These are phyloP conservation scores for Mychonastes homosphaera DNA, from an alignment of 139 green algal genomes.

Conservation along the genomic window DNA sequence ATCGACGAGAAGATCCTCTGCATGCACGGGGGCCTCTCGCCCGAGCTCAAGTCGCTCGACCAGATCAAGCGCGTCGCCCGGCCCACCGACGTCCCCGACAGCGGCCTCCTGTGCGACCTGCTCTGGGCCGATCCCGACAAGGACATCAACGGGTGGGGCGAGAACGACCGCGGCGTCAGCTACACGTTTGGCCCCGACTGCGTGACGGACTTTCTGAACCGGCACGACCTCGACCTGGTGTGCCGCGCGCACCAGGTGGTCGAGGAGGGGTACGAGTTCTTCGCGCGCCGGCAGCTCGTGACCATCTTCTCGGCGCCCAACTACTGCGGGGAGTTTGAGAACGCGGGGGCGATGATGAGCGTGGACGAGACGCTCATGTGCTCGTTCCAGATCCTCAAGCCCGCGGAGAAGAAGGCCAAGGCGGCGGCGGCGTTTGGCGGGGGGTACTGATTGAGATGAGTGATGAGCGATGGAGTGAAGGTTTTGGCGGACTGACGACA, in stretches of 20 bases:
- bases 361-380: slow-evolving; percentile 99
- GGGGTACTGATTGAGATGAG: slow-evolving; percentile 9
- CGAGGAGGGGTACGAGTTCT: slow-evolving; percentile 99
- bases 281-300: slow-evolving; percentile 95
- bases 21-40: slow-evolving; percentile 98
- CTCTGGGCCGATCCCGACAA: slow-evolving; percentile 99
- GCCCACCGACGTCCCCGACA: slow-evolving; percentile 95
- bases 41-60: slow-evolving; percentile 94
- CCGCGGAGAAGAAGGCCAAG: slow-evolving; percentile 89
- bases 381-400: slow-evolving; percentile 98
- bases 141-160: slow-evolving; percentile 91
- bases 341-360: slow-evolving; percentile 98
- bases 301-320: slow-evolving; percentile 99
- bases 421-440: slow-evolving; percentile 12
- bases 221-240: slow-evolving; percentile 95
- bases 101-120: slow-evolving; percentile 96
- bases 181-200: slow-evolving; percentile 97
- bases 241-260: slow-evolving; percentile 97
- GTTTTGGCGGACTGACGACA: too few relatives aligned
- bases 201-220: slow-evolving; percentile 91
- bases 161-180: slow-evolving; percentile 97
- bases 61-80: slow-evolving; percentile 95
- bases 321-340: slow-evolving; percentile 99
- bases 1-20: slow-evolving; percentile 99
- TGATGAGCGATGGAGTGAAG: too few relatives aligned